Conservation (phyloP, 345 rosid genomes). For the Punica granatum region DNA sequence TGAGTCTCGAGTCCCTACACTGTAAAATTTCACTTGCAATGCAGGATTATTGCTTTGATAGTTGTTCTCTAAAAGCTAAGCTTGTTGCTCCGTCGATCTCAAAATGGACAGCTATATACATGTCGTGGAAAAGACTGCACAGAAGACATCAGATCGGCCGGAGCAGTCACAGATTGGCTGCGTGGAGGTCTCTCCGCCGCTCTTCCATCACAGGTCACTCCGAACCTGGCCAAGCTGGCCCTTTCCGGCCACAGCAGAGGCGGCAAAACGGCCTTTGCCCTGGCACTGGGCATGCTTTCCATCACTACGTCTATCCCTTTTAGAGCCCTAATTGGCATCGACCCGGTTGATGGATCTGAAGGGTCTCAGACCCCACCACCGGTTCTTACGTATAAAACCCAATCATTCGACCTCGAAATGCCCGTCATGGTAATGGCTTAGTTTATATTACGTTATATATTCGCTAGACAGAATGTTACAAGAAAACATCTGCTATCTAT, state of each 20-base stretch:
- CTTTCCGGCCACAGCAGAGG: constrained; percentile 90
- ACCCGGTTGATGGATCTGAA: constrained; percentile 75
- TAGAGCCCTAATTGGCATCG: constrained; percentile 66
- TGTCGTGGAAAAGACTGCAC: constrained; percentile 57
- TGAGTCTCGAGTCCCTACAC: too few relatives aligned
- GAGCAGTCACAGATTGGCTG: constrained; percentile 51
- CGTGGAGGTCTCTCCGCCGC: constrained; percentile 29
- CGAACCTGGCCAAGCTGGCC: constrained; percentile 45
- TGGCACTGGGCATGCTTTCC: constrained; percentile 38
- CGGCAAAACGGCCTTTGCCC: constrained; percentile 73
- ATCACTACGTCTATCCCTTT: constrained; percentile 35
- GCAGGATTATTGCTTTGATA: too few relatives aligned
- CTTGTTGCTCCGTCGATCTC: not conserved
- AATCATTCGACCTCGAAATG: constrained; percentile 55
- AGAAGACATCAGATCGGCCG: constrained; percentile 58
- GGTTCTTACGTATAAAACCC: constrained; percentile 51
- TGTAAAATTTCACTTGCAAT: too few relatives aligned
- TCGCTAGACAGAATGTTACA: too few relatives aligned
- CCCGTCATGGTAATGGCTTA: not conserved
- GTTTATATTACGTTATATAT: too few relatives aligned
- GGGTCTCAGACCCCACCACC: constrained; percentile 76
- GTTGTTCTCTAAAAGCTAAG: too few relatives aligned
- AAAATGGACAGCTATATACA: constrained; percentile 38
- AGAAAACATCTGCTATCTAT: too few relatives aligned
- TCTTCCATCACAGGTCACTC: constrained; percentile 47